Base-by-base conservation (phyloP, 169 alveolate genomes). In the Pseudocohnilembus persalinus region DNA sequence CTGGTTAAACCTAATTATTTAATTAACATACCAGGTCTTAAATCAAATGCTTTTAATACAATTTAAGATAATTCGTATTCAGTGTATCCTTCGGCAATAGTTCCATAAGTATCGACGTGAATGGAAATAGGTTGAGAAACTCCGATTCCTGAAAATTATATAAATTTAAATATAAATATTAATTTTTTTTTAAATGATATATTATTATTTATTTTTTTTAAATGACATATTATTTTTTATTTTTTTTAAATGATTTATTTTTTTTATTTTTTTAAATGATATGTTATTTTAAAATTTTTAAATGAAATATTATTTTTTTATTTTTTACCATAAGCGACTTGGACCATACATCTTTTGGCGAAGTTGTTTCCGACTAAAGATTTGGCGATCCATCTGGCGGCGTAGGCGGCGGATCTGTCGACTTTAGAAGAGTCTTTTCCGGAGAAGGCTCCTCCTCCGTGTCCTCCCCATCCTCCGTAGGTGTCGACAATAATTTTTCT, bases 391-490 rank as follows among this genome's bases (percentile, higher is more conserved):
- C 97, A 96, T 82, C 99, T 97, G 85, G 99, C 99, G 85, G 98
- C 98, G 94, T 99, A 99, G 33, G 99, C 99, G 30, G 99, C 99
- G 27, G 99, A 97, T 74, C 99, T 96, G 89, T 99, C 99, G 63
- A 98, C 99, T 95, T 99, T 99, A 64, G 99, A 96, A 76, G 99
- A 93, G 88, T 99, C 99, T 91, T 99, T 99, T 89, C 99, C 99
- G 76, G 99, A 98, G 97, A 99, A 99, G 76, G 99, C 99, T 75
- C 99, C 99, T 26, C 99, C 99, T 30, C 99, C 99, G 91, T 99
- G 99, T 30, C 99, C 99, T 27, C 99, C 99, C 99, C 99, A 98
- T 75, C 99, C 99, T 32, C 97, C 92, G 93, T 99, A 99, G 31
- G 99, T 99, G 93, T 99, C 99, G 64, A 99, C 99, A 79, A 99